A percentile compares a stretch with the other conserved stretches of the same genome.
Evolutionary conservation across 1,284 basidiomycete genomes (phyloP).

Genomic region (Ceratobasidium sp.): DNA sequence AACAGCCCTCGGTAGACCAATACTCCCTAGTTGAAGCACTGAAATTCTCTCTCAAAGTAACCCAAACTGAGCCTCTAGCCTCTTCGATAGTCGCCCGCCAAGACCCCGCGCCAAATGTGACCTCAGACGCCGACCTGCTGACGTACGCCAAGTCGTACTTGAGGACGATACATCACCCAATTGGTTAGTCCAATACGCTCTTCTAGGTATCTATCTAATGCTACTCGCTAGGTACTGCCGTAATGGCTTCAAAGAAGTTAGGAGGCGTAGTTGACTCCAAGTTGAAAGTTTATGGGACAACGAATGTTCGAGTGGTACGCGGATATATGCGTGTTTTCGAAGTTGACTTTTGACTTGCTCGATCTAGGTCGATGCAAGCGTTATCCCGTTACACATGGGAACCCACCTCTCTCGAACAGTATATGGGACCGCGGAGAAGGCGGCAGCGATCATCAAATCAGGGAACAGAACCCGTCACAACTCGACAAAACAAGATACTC

Average conservation of each 20-base stretch:
- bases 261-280: conserved; percentile 58
- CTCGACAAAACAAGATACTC: too few species aligned
- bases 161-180: conserved; percentile 52
- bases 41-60: conserved; percentile 54
- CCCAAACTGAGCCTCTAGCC: conserved; percentile 46
- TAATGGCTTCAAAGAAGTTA: conserved; percentile 55
- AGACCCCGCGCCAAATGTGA: conserved; percentile 35
- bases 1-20: conserved; percentile 51
- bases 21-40: conserved; percentile 57
- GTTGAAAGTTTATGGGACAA: conserved; percentile 58
- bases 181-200: conserved; percentile 46
- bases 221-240: conserved; percentile 50
- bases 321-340: not conserved
- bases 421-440: conserved; percentile 58
- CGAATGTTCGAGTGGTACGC: conserved; percentile 52
- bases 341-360: not conserved
- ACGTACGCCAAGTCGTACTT: conserved; percentile 36
- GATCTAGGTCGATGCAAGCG: conserved; percentile 48
- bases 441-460: conserved; percentile 51
- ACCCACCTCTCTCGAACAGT: conserved; percentile 58
- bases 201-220: not conserved
- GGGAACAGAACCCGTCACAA: not conserved
- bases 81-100: conserved; percentile 39
- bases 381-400: conserved; percentile 58
- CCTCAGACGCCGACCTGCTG: conserved; percentile 31